Percentiles rank a stretch among this genome's conserved stretches.
These are phyloP conservation scores for Psilocybe sp. DNA, from an alignment of 768 basidiomycete genomes.

Conservation along the genomic window DNA sequence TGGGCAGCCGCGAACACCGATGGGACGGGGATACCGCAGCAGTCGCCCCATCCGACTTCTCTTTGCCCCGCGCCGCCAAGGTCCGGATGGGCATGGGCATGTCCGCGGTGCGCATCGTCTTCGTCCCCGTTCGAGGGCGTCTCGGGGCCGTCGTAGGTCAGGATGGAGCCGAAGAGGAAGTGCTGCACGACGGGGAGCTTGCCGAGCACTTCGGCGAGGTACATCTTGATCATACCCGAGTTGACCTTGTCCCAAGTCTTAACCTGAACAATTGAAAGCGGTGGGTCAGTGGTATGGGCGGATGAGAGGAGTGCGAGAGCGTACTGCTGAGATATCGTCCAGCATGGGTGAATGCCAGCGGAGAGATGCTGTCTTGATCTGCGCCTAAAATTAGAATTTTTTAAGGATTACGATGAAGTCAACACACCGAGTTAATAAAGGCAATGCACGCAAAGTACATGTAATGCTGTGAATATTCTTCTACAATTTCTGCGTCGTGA, in stretches of 20 bases:
- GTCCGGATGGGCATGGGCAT: slow-evolving; percentile 42
- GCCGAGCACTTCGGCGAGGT: slow-evolving; percentile 88
- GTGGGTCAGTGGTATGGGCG: background rate
- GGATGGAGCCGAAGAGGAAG: slow-evolving; percentile 87
- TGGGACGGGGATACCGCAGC: slow-evolving; percentile 88
- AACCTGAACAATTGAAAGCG: slow-evolving; percentile 37
- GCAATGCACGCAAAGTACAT: slow-evolving; percentile 96
- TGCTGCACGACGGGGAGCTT: slow-evolving; percentile 97
- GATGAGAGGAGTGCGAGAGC: slow-evolving; percentile 10
- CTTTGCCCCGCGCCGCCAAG: slow-evolving; percentile 44
- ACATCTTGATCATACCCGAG: slow-evolving; percentile 97
- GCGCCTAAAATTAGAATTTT: background rate
- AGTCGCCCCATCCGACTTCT: slow-evolving; percentile 79
- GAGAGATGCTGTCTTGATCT: slow-evolving; percentile 95
- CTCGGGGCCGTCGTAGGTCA: slow-evolving; percentile 62
- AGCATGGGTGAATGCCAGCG: slow-evolving; percentile 99
- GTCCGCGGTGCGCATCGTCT: slow-evolving; percentile 45
- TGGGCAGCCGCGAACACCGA: slow-evolving; percentile 75
- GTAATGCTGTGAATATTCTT: slow-evolving; percentile 89
- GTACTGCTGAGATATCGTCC: slow-evolving; percentile 89
- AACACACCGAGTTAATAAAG: slow-evolving; percentile 88
- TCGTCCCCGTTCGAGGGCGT: slow-evolving; percentile 24
- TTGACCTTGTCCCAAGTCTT: slow-evolving; percentile 98
- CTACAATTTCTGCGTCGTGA: slow-evolving; percentile 86
- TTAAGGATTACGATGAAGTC: background rate